phyloP scores from a whole-genome alignment of 176 grass and related monocot species.

The Typha latifolia region DNA sequence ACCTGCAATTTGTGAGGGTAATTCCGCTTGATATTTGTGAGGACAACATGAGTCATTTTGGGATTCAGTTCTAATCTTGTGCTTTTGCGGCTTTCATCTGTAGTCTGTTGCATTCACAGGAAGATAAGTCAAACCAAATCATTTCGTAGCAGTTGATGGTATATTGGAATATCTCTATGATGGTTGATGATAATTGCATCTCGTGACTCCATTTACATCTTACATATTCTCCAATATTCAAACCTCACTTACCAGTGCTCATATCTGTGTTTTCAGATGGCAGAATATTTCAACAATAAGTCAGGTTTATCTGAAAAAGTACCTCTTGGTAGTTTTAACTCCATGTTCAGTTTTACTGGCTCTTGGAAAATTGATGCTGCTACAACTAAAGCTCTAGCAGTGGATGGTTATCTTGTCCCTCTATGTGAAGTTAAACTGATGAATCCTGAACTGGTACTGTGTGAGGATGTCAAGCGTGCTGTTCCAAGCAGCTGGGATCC shows the following conservation, averaged over 20 bases:
- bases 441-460: slow-evolving; percentile 38
- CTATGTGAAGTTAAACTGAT: slow-evolving; percentile 51
- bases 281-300: slow-evolving; percentile 84
- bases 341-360: slow-evolving; percentile 89
- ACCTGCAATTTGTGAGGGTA: no score
- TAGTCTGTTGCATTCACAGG: no score
- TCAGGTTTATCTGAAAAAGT: slow-evolving; percentile 51
- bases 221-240: neutral
- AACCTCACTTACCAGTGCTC: neutral
- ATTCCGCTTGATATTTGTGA: no score
- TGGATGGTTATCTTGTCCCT: slow-evolving; percentile 58
- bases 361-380: slow-evolving; percentile 67
- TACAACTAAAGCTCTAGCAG: slow-evolving; percentile 70
- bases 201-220: neutral
- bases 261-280: slow-evolving; percentile 51
- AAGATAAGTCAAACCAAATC: no score
- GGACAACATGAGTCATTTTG: no score
- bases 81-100: no score
- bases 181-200: neutral
- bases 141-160: no score
- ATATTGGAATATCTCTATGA: neutral
- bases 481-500: slow-evolving; percentile 87
- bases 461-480: slow-evolving; percentile 44
- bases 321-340: slow-evolving; percentile 86
- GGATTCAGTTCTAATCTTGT: no score